phyloP scores from a whole-genome alignment of 1,139 yeast species.

The Meyerozyma smithsonii region DNA sequence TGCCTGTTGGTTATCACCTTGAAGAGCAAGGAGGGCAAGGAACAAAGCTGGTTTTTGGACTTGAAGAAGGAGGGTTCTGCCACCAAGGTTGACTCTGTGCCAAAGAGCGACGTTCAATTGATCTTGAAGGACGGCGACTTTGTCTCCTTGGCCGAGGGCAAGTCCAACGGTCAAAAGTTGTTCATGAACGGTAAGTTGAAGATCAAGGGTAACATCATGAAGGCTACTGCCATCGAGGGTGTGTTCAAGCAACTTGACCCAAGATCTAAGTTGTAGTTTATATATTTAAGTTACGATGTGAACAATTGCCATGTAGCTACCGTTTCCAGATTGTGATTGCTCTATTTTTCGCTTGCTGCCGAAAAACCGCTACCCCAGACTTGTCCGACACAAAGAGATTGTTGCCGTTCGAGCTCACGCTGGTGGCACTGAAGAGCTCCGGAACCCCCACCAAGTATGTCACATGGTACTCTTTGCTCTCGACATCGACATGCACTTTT shows the following conservation, averaged over 20 bases:
- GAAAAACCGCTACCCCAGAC: neutral
- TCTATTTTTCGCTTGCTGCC: no score
- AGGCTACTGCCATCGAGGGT: slow-evolving; percentile 74
- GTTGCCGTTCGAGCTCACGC: neutral
- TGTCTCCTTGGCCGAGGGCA: slow-evolving; percentile 67
- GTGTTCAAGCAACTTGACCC: slow-evolving; percentile 67
- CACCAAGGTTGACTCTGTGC: slow-evolving; percentile 43
- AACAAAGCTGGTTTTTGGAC: slow-evolving; percentile 68
- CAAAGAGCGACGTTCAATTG: slow-evolving; percentile 64
- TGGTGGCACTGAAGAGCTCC: slow-evolving; percentile 16
- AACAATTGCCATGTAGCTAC: no score
- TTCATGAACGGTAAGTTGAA: slow-evolving; percentile 82
- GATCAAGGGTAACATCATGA: slow-evolving; percentile 86
- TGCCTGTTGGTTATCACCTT: slow-evolving; percentile 66
- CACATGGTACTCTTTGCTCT: slow-evolving; percentile 4
- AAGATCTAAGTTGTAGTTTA: slow-evolving; percentile 38
- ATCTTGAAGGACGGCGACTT: slow-evolving; percentile 61
- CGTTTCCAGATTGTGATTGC: no score
- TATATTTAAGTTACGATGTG: neutral
- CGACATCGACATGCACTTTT: slow-evolving; percentile 9
- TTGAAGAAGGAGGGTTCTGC: slow-evolving; percentile 61
- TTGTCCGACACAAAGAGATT: neutral
- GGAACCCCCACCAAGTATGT: slow-evolving; percentile 21
- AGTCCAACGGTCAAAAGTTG: slow-evolving; percentile 79
- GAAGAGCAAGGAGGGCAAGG: slow-evolving; percentile 62